Evolutionary conservation across 192 early-diverging fungal species (phyloP), one percentile per base, ranked within the genome.

Genomic region (Rhizoclosmatium sp.): DNA sequence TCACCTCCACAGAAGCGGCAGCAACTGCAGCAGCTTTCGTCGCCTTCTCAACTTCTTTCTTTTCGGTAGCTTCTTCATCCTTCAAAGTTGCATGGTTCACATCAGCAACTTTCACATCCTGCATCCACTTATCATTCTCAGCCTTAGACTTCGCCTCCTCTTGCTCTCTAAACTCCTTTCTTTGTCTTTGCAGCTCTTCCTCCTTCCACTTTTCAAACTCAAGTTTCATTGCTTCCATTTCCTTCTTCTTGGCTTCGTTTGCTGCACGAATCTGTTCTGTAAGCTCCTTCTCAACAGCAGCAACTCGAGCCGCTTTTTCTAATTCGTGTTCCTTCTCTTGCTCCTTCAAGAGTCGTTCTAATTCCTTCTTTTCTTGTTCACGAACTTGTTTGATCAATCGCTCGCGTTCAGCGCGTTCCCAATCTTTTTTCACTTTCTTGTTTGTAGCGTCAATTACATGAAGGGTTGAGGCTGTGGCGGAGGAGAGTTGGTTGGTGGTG

Each of bases 321-420:
- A 4, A 10, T 42, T 69, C 51, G 65, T 49, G 21, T 42, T 16
- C 44, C 76, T 68, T 42, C 47, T 23, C 23, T 41, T 65, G 23
- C 74, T 56, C 75, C 46, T 64, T 56, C 21, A 14, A 62, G 42
- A 14, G 45, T 21, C 21, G 16, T 47, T 42, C 45, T 19, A 64
- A 21, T 51, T 41, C 42, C 44, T 10, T 16, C n/a, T 47, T 48
- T 56, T 58, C 75, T 65, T 56, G 10, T 48, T 77, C 75, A 45
- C 5, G 12, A 23, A 23, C 72, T 12, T 10, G 4, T 40, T 65
- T 60, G 16, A 12, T 59, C 21, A 67, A 5, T 41, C 65, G 44
- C 62, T 65, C 75, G 12, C 75, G 75, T 47, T 77, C 75, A 19
- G 65, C 65, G 7, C 75, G 75, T 10, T 77, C 75, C 49, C 75